Base-by-base conservation (phyloP, 208 protist species). In the Trypanosoma avium region DNA sequence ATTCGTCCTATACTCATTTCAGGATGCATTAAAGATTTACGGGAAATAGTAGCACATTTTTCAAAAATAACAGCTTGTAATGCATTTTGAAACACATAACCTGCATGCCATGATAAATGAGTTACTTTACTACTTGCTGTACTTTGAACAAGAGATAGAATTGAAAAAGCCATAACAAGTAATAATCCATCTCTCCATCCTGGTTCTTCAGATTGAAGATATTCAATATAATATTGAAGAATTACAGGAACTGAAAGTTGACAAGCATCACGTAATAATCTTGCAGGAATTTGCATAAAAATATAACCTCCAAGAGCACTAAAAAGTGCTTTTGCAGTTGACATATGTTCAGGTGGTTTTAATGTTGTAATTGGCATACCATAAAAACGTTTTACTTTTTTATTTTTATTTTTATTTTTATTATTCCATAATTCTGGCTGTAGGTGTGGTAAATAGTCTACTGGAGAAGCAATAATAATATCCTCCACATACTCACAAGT, bases 1-100 rank as follows among this genome's bases (percentile, higher is more conserved):
- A 97, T 84, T 10, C 89, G 76, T 21, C 93, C 93, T 8, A 84
- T 66, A 26, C 79, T 90, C 19, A 92, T 83, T 27, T 86, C 84
- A 13, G 94, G 91, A 22, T 81, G 70, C 9, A 71, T 35, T 1
- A 81, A 61, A 0, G 71, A 57, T 40, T 68, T 77, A 6, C 58
- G 42, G 8, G 71, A 60, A n/a, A 93, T 70, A 12, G 49, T 70
- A 4, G 94, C 63, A 15, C 86, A 86, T 62, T 97, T 97, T 24
- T 69, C 75, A 36, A 94, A 91, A 13, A 97, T 61, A 19, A 85
- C 63, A 4, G 66, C 60, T 0, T 84, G 74, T 13, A 96, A 67
- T 0, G 91, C 86, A 35, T 70, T 79, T 10, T 77, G 66, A 42
- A 93, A 77, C 4, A 62, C 70, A 33, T 84, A 27, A 6, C 82